Evolutionary conservation across 2,329 filamentous ascomycete species (phyloP), one percentile per base, ranked within the genome.

Genomic region (Exserohilum turcica): DNA sequence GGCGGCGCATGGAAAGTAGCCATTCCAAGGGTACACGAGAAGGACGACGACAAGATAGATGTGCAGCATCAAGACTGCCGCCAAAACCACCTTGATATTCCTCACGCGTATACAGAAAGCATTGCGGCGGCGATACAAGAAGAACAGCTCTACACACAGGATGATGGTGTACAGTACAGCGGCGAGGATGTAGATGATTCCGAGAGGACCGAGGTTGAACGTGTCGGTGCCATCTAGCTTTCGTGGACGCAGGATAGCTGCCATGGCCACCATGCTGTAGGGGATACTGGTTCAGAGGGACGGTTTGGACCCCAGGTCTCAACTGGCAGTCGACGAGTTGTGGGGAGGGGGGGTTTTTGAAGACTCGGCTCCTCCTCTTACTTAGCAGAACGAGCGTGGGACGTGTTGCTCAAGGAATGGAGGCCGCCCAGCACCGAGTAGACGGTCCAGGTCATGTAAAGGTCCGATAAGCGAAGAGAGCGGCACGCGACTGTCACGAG

Each of bases 21-120:
- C 72, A 32, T 73, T 74, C 60, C 65, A 65, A 10, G 70, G 69
- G 48, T 75, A 75, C n/a, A 72, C 73, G 3, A 74, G 55, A 7
- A 74, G 55, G 15, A 74, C 71, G 12, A 74, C 52, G 9, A 72
- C 58, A 19, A 74, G 63, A 48, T 75, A 75, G 16, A 74, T 49
- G 44, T 75, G 73, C 13, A 75, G 67, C 57, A 70, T 64, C n/a
- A 60, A 61, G 5, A 74, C 64, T 12, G 73, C 66, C 18, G 63
- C 66, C 33, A 74, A 70, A 35, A 74, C 60, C 32, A 74, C 59
- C 28, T 66, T 67, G 58, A 74, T 54, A 32, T 62, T 68, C 13
- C 73, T 60, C 43, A 75, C 71, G 13, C 60, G 70, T 38, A 75
- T 54, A 40, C 65, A 69, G 46, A 74, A 73, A 1, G 65, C 61